Evolutionary conservation across 2,329 filamentous ascomycete species (phyloP).

Genomic region (Lasiodiplodia gonubiensis): DNA sequence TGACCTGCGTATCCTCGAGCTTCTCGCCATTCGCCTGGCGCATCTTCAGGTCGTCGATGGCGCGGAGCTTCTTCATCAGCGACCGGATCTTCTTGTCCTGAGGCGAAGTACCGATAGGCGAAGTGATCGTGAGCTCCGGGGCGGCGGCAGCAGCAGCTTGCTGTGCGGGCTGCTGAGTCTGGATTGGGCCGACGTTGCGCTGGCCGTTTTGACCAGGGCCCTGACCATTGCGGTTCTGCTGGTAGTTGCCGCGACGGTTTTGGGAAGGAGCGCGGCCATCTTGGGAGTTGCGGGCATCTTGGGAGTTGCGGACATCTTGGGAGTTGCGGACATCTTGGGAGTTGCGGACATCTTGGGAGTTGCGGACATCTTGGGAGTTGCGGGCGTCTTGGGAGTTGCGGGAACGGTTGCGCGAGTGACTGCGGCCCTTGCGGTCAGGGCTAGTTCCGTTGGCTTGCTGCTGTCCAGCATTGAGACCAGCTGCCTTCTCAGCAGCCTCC

Average conservation of each 20-base stretch:
- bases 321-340: constrained; percentile 14
- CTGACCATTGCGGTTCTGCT: constrained; percentile 12
- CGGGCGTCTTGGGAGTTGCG: constrained; percentile 38
- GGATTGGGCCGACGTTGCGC: constrained; percentile 34
- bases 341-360: not conserved
- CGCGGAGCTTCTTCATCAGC: constrained; percentile 94
- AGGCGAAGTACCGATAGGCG: constrained; percentile 65
- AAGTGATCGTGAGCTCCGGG: constrained; percentile 60
- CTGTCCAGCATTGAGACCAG: constrained; percentile 41
- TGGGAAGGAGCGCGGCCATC: constrained; percentile 24
- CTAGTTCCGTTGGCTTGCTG: constrained; percentile 53
- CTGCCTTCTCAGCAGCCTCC: constrained; percentile 67
- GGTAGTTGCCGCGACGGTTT: constrained; percentile 21
- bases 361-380: not conserved
- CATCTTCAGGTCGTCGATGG: constrained; percentile 98
- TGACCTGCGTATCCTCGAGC: constrained; percentile 96
- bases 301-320: constrained; percentile 7
- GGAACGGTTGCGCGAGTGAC: constrained; percentile 61
- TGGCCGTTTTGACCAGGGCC: constrained; percentile 7
- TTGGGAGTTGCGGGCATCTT: constrained; percentile 34
- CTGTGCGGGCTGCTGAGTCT: constrained; percentile 38
- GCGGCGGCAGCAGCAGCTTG: constrained; percentile 32
- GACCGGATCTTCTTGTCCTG: constrained; percentile 93
- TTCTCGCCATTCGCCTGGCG: constrained; percentile 92
- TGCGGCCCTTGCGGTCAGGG: constrained; percentile 67